phyloP scores from a whole-genome alignment of 169 alveolate genomes.

The Plasmodium ovale region DNA sequence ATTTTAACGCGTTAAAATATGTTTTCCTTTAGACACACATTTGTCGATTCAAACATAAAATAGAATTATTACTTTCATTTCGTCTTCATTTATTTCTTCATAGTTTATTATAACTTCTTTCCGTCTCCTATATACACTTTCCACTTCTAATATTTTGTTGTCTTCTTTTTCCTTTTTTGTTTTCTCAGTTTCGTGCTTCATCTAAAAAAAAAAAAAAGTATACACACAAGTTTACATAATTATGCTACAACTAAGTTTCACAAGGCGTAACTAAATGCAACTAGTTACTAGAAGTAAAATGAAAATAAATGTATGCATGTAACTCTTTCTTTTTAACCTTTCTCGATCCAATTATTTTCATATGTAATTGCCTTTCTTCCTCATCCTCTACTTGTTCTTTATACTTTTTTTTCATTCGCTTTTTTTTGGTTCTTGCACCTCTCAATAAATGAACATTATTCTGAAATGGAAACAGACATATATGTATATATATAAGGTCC shows the following conservation, averaged over 20 bases:
- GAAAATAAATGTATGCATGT: background rate
- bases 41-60: background rate
- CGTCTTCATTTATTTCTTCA: conserved; percentile 64
- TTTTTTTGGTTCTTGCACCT: conserved; percentile 65
- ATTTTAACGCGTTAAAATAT: no score
- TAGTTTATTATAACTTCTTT: conserved; percentile 29
- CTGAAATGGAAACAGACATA: conserved; percentile 8
- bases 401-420: conserved; percentile 64
- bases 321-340: conserved; percentile 12
- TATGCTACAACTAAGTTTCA: no score
- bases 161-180: conserved; percentile 22
- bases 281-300: no score
- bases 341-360: conserved; percentile 61
- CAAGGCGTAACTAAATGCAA: no score
- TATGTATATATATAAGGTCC: background rate
- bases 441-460: conserved; percentile 49
- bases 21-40: no score
- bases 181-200: conserved; percentile 59
- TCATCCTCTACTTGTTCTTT: conserved; percentile 57
- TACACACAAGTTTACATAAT: background rate
- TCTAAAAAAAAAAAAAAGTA: conserved; percentile 16
- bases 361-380: conserved; percentile 48
- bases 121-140: conserved; percentile 27
- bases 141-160: background rate
- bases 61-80: conserved; percentile 44